Conservation (phyloP, 306 rosid genomes). For the barrel medic (Medicago truncatula) region MtrunA17r5.0-ANR NC_053045.1:63755001-63755500, state of each 20-base stretch:
- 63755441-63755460: no score
- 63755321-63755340: conserved; percentile 85
- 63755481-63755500: no score
- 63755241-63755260: conserved; percentile 19
- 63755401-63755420: no score
- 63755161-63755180: neutral
- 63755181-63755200: conserved; percentile 31
- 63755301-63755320: conserved; percentile 69
- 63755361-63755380: conserved; percentile 88
- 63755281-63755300: conserved; percentile 28
- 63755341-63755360: conserved; percentile 84
- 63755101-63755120: neutral
- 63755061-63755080: neutral
- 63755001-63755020: no score
- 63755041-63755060: conserved; percentile 23
- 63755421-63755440: no score
- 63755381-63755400: no score
- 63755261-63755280: conserved; percentile 35
- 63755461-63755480: no score
- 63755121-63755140: no score
- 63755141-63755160: no score
- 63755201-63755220: conserved; percentile 13
- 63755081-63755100: neutral
- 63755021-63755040: neutral
- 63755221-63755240: neutral